Evolutionary conservation across 2,329 filamentous ascomycete genomes (phyloP), one percentile per base, ranked within the genome.

Genomic region (Trematosphaeria pertusa): DNA sequence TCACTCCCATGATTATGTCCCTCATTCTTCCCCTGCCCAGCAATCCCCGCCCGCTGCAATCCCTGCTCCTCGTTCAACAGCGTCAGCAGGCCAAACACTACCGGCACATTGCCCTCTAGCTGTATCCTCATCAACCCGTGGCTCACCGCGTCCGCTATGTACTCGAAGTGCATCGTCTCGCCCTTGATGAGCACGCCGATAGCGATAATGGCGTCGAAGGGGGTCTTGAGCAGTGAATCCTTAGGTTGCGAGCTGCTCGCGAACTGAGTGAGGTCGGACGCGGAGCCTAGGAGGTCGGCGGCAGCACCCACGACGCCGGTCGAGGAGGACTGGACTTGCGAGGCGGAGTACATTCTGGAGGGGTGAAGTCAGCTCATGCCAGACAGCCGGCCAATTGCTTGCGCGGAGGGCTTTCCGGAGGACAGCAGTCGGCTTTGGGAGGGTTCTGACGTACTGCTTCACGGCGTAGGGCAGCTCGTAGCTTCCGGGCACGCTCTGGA

Each of bases 151-250:
- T 97, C 94, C 32, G 92, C 83, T 64, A 99, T 99, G 77, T 99
- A 97, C 76, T 99, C 94, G 67, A 99, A 99, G 76, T 99, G 94
- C 91, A 97, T 97, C 5, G 94, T 97, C 75, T 96, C 89, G 71
- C 94, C 94, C 79, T 99, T 99, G 78, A 99, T 97, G 51, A 99
- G 84, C 46, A 96, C 92, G 45, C 94, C 94, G 59, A 99, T 89
- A 42, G 94, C 91, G 58, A 99, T 92, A 55, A 99, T 86, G 53
- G 94, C 94, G 69, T 97, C 93, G 65, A 97, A 97, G 15, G 91
- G 84, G 38, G 45, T 79, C 75, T 47, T 81, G 75, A 52, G 78
- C 64, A 28, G 59, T 46, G 57, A 59, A 11, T 58, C 58, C 11
- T 52, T 53, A 43, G 17, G 54, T 43, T n/a, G 44, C 43, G 75